These are phyloP conservation scores for Tuber magnatum DNA, from an alignment of 495 filamentous ascomycete genomes.

Conservation along the genomic window DNA sequence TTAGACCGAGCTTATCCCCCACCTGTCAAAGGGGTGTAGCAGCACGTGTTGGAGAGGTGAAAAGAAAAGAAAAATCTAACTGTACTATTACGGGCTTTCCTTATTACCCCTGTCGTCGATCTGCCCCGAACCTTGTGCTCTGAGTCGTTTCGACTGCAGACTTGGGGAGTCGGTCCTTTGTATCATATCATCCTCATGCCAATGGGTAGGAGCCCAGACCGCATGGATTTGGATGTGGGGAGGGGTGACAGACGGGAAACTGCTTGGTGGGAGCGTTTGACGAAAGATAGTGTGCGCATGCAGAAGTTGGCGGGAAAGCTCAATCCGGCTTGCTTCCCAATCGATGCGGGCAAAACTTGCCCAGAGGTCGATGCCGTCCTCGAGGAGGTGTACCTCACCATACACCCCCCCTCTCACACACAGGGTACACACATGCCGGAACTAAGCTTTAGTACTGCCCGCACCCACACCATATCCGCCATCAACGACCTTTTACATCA, in stretches of 20 bases:
- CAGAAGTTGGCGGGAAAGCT: background rate
- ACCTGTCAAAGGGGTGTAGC: background rate
- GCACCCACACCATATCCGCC: background rate
- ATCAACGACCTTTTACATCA: background rate
- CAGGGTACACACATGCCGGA: background rate
- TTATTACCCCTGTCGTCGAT: background rate
- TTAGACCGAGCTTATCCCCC: background rate
- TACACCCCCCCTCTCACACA: background rate
- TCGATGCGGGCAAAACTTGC: background rate
- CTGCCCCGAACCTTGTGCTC: background rate
- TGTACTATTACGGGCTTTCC: background rate
- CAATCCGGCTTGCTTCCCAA: background rate
- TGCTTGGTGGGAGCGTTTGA: background rate
- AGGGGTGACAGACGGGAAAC: background rate
- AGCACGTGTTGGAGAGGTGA: background rate
- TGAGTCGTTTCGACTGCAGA: constrained; percentile 3
- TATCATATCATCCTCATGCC: background rate
- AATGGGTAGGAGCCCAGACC: background rate
- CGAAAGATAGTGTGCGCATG: background rate
- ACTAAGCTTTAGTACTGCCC: background rate
- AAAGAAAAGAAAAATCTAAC: too few relatives aligned
- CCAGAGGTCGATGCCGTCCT: background rate
- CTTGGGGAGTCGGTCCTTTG: background rate
- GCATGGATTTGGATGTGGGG: background rate
- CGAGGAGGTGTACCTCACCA: background rate